Evolutionary conservation across 768 basidiomycete species (phyloP), one percentile per base, ranked within the genome.

Genomic region (Infundibulicybe gibba): DNA sequence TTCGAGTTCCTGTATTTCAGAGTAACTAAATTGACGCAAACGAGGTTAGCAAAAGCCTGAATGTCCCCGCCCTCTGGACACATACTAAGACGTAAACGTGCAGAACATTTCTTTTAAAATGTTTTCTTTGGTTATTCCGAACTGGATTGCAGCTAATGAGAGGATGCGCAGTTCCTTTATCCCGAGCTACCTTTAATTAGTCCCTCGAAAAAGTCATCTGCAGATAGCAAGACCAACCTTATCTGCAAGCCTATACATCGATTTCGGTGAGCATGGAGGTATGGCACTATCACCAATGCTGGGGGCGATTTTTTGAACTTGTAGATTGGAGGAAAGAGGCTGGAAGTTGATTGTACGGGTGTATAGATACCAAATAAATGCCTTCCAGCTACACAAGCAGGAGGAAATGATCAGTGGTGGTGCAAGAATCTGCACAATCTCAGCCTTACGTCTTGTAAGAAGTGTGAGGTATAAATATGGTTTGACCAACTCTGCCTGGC

Each of bases 101-200:
- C 57, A 61, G 42, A 59, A 55, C n/a, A 62, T 40, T 38, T 64
- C 62, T 38, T 49, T 33, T 13, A 61, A 25, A 38, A 64, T 49
- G 33, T 64, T 64, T 5, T 45, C 5, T 35, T 59, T 51, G 5
- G 57, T 47, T 6, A 63, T 41, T 8, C 40, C 45, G 0, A 43
- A 33, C 0, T 41, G 33, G 31, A 65, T 61, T 3, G 50, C 51
- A 6, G 48, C 41, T 1, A 59, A 47, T 11, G 63, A 57, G 15
- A 56, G 38, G 0, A 10, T n/a, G 31, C 52, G 51, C 5, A 64
- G 54, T 15, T 55, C 50, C n/a, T 39, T 19, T 2, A 48, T 37
- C 3, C 51, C 59, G 5, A 60, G 45, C 61, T 64, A 4, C 13
- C 4, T 14, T 6, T 4, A n/a, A 40, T 30, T 8, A 3, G 8